These are phyloP conservation scores for Pyrenophora teres DNA, from an alignment of 2,329 filamentous ascomycete species.

Conservation along the genomic window DNA sequence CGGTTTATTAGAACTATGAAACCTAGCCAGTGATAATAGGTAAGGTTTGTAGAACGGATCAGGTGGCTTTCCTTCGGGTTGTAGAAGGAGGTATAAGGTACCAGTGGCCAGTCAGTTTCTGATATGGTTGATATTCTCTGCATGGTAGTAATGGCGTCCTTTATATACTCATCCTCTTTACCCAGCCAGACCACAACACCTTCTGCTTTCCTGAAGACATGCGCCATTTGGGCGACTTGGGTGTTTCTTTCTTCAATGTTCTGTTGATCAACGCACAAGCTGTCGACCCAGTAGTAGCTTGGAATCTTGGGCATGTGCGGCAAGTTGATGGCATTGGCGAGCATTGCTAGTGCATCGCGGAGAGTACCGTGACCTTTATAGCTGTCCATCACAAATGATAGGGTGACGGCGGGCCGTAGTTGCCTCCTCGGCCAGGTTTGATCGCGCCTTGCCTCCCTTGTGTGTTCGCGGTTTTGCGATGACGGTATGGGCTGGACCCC, in stretches of 20 bases:
- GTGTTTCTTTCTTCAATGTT: no score
- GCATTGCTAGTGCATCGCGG: conserved; percentile 31
- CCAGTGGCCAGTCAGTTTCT: conserved; percentile 23
- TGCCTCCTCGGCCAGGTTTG: background rate
- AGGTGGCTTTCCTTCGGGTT: conserved; percentile 7
- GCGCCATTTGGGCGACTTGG: conserved; percentile 36
- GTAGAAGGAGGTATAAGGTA: conserved; percentile 34
- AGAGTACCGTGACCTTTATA: conserved; percentile 15
- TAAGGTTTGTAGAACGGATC: conserved; percentile 11
- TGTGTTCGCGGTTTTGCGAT: conserved; percentile 1
- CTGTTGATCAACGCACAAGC: conserved; percentile 24
- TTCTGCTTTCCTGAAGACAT: conserved; percentile 29
- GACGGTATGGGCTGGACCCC: conserved; percentile 3
- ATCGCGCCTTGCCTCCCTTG: background rate
- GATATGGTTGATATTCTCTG: conserved; percentile 21
- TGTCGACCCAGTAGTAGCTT: conserved; percentile 38
- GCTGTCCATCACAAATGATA: conserved; percentile 29
- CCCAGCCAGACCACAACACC: conserved; percentile 41
- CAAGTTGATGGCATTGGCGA: conserved; percentile 14
- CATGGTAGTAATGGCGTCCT: conserved; percentile 29
- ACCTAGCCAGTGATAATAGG: conserved; percentile 33
- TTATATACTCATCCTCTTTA: conserved; percentile 30
- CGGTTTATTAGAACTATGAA: conserved; percentile 34
- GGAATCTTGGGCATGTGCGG: conserved; percentile 8
- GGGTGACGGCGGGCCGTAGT: conserved; percentile 12